Conservation (phyloP, 768 basidiomycete genomes). For the Russula foetens region DNA sequence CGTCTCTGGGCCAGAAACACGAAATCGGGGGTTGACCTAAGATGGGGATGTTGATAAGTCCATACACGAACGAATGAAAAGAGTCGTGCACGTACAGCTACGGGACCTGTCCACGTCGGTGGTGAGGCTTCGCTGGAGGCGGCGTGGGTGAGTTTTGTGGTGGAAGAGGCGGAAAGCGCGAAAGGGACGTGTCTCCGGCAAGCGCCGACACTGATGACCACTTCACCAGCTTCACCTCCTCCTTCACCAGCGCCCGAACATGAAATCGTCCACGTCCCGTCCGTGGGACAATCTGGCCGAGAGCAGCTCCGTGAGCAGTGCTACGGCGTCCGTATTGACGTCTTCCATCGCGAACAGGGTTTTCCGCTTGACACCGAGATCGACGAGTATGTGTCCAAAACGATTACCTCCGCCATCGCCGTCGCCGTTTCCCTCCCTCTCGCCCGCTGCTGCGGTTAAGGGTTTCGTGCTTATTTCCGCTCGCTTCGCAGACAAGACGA, state of each 20-base stretch:
- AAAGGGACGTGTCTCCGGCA: neutral
- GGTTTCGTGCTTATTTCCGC: constrained; percentile 4
- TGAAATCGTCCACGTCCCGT: constrained; percentile 47
- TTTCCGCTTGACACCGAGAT: constrained; percentile 70
- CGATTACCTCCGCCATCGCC: neutral
- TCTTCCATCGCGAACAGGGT: constrained; percentile 58
- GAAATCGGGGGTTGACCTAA: neutral
- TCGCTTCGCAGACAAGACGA: constrained; percentile 45
- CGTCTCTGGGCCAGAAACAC: neutral
- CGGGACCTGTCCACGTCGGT: neutral
- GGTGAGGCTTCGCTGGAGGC: no score
- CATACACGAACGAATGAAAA: neutral
- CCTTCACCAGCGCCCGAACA: constrained; percentile 26
- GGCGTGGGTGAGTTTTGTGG: no score
- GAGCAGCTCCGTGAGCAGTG: constrained; percentile 55
- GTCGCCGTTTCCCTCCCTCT: neutral
- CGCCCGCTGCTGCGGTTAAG: neutral
- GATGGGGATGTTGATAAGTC: neutral
- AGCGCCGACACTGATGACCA: neutral
- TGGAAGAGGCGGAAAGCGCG: no score
- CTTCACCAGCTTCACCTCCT: no score
- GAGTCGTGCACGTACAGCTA: neutral
- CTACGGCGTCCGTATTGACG: constrained; percentile 48
- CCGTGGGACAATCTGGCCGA: constrained; percentile 30
- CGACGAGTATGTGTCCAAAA: constrained; percentile 48